Conservation (phyloP, 148 eudicot genomes). For the Rhododendron mucronatum region DNA sequence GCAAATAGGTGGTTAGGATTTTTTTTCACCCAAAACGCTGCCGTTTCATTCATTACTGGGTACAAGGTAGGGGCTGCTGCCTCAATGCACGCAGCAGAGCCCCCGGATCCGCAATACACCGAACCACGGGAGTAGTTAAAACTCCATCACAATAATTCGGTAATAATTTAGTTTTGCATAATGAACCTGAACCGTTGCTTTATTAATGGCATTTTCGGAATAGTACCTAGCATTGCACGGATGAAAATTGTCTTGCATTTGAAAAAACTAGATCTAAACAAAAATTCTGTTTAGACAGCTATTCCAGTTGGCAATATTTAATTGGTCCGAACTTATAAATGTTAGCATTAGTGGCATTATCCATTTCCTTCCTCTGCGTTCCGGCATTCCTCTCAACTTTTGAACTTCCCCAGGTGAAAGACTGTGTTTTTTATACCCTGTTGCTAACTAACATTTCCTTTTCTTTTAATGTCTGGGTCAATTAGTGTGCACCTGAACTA, state of each 20-base stretch:
- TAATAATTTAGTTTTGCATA: not conserved
- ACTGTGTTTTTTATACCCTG: not conserved
- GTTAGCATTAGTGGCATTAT: not conserved
- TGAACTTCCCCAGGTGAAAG: not conserved
- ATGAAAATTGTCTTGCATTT: not conserved
- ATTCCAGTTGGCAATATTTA: not conserved
- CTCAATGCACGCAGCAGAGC: no score
- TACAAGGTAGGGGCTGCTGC: no score
- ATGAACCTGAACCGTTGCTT: no score
- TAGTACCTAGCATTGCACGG: no score
- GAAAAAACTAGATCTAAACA: not conserved
- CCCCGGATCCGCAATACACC: not conserved
- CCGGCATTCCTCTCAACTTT: not conserved
- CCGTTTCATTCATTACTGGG: no score
- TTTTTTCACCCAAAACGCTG: no score
- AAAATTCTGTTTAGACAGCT: not conserved
- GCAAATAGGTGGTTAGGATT: no score
- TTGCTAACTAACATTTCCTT: no score
- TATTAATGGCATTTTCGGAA: no score
- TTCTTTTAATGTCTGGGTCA: no score
- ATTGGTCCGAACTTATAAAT: not conserved
- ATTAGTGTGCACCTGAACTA: accelerated
- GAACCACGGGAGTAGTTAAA: not conserved
- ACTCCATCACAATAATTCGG: not conserved
- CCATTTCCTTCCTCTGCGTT: not conserved